These are phyloP conservation scores for Neolentinus lepideus DNA, from an alignment of 1,284 basidiomycete genomes.

Conservation along the genomic window DNA sequence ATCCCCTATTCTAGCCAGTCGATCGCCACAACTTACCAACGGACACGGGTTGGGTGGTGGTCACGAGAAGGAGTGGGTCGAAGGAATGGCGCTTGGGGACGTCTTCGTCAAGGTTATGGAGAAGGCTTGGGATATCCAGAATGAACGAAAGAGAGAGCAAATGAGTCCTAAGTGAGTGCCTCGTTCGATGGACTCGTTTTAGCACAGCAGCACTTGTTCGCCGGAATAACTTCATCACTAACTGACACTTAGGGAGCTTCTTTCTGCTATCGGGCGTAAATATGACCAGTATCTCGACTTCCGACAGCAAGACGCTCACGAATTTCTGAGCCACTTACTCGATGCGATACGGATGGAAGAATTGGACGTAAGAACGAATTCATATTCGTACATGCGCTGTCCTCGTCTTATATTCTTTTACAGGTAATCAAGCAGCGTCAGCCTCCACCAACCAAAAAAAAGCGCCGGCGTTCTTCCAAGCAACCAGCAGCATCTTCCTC, in stretches of 20 bases:
- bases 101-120: conserved; percentile 48
- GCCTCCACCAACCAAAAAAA: conserved; percentile 32
- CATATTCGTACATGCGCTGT: neutral
- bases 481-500: neutral
- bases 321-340: conserved; percentile 82
- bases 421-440: conserved; percentile 76
- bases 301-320: conserved; percentile 92
- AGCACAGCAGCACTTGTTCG: neutral
- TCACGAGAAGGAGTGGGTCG: conserved; percentile 42
- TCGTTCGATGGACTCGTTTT: neutral
- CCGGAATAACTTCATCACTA: neutral
- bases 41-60: conserved; percentile 45
- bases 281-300: conserved; percentile 92
- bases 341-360: conserved; percentile 97
- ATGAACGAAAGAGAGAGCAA: conserved; percentile 35
- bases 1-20: conserved; percentile 31
- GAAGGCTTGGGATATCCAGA: conserved; percentile 55
- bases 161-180: conserved; percentile 57
- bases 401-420: neutral
- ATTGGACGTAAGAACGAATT: conserved; percentile 58
- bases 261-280: conserved; percentile 71
- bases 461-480: conserved; percentile 25
- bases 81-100: conserved; percentile 61
- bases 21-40: conserved; percentile 64
- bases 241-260: conserved; percentile 34